These are phyloP conservation scores for Castanopsis chinensis DNA, from an alignment of 306 rosid genomes.

Conservation along the genomic window DNA sequence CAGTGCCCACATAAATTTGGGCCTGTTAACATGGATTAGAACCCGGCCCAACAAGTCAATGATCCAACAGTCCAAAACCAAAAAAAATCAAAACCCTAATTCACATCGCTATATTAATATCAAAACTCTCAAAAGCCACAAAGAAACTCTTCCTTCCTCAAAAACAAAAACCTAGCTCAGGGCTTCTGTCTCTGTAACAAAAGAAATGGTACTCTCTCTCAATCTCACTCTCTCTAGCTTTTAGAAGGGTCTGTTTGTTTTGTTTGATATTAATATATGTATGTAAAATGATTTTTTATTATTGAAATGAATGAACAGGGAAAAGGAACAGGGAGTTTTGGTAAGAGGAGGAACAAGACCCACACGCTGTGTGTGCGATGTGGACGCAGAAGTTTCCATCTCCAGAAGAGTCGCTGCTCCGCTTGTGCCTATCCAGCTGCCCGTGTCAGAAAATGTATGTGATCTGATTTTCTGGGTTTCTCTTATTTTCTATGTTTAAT, in stretches of 20 bases:
- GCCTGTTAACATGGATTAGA: too few species aligned
- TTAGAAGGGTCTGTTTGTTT: background rate
- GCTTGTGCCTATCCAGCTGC: constrained; percentile 66
- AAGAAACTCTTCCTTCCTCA: background rate
- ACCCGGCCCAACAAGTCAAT: too few species aligned
- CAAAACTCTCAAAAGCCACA: too few species aligned
- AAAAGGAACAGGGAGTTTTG: constrained; percentile 64
- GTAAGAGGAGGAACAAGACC: constrained; percentile 75
- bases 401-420: constrained; percentile 63
- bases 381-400: constrained; percentile 67
- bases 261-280: background rate
- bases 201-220: constrained; percentile 18
- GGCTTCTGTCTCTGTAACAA: constrained; percentile 21
- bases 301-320: constrained; percentile 28
- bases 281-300: background rate
- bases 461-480: background rate
- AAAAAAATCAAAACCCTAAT: too few species aligned
- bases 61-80: too few species aligned
- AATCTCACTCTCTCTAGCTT: background rate
- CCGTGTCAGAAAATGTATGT: constrained; percentile 48
- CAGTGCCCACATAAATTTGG: too few species aligned
- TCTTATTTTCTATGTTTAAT: background rate
- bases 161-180: background rate
- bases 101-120: too few species aligned
- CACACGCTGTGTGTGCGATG: constrained; percentile 63